Evolutionary conservation across 23 red algal genomes (phyloP), one percentile per base, ranked within the genome.

Genomic region (Agarophyton chilense): DNA sequence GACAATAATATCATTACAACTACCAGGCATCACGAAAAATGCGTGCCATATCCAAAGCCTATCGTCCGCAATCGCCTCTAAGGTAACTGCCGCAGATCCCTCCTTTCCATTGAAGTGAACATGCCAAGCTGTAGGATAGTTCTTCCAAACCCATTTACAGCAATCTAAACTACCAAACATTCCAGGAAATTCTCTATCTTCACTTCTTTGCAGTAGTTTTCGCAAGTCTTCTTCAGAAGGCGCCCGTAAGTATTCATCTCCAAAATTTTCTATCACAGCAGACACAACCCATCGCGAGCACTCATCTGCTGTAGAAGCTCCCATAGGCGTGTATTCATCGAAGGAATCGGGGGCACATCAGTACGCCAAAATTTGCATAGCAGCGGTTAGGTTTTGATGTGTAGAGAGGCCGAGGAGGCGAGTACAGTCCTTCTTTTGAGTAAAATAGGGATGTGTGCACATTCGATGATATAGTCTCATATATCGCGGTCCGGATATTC

Each of bases 1-100:
- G n/a, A 92, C 26, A 31, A 72, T 79, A n/a, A 92, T 77, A 43
- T 83, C 88, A 58, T 92, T 92, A 14, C 28, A 9, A 52, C 56
- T 38, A n/a, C 62, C 77, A 14, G 88, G 61, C 39, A 65, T 52
- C 21, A 76, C 64, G 52, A 92, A 72, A 49, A 81, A 81, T 22
- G 42, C 1, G 38, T 92, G 88, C 88, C 88, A 92, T 46, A 92
- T 83, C 55, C 78, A 81, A 11, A 72, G 41, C 14, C 19, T 71
- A 14, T 92, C 21, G 55, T 92, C 88, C 22, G 5, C 24, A 29
- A 92, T 73, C 9, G 61, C 88, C 77, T 82, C 76, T 19, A 92
- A 22, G 1, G 64, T 83, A 29, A 92, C 0, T 19, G 41, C 64
- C 11, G 61, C 42, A 21, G 24, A 25, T 28, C 54, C 65, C 35